Base-by-base conservation (phyloP, 306 rosid species). In the Cucumis hystrix region DNA sequence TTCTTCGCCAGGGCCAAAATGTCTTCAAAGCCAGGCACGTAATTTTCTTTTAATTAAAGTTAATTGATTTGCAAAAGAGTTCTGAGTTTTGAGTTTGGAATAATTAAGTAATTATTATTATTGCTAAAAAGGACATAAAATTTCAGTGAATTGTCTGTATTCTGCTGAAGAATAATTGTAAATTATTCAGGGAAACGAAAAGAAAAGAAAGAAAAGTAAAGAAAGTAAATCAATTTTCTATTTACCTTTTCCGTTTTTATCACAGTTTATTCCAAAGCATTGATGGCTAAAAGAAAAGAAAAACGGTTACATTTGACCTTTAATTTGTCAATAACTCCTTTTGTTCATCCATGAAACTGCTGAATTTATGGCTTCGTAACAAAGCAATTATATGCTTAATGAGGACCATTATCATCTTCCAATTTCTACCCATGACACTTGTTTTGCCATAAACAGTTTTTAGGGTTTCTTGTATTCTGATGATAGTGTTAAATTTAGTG, bases 1-100 rank as follows among this genome's bases (percentile, higher is more conserved):
- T 82, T 93, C 71, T 93, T 93, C 71, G 96, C 92, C 52, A 85
- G 88, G 82, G 98, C 96, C 72, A 93, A 91, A 80, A 88, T 93
- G 87, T 88, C 37, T 33, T 33, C 37, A 39, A 17, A 35, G 49
- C 14, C 45, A 65, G 33, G 33, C 51, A 75, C 51, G 54, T 39
- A 40, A 64, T 64, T 35, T 64, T 5, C 21, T 65, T 6, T 37
- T 37, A 10, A 66, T 37, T 39, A 16, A 39, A 66, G 73, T 40
- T 40, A 0, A 41, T 23, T 23, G 25, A 23, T 67, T 67, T 33
- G 37, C 37, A 33, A 33, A 33, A 17, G 16, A 66, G 10, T 68
- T 43, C 17, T 40, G n/a, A 52, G 57, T 66, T 37, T 66, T 40
- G 9, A n/a, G 47, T 37, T 37, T 66, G 23, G 25, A 35, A 33